Percentiles rank a stretch among this genome's conserved stretches.
Conservation (phyloP, 1,284 basidiomycete genomes). For the Trametes sp. region DNA sequence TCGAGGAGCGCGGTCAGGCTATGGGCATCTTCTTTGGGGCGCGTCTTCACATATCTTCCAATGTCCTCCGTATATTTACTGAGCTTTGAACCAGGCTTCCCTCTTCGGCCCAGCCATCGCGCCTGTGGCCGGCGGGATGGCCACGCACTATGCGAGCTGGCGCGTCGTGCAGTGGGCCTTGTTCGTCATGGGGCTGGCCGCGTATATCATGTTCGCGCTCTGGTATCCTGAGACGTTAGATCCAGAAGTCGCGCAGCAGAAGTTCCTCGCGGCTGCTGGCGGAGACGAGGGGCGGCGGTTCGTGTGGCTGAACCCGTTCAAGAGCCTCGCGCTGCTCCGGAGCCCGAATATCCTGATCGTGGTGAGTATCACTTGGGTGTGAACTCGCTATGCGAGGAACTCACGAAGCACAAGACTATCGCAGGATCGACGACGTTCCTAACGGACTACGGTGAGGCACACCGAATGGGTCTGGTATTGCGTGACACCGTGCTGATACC, state of each 20-base stretch:
- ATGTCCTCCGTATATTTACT: neutral
- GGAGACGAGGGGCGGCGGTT: constrained; percentile 46
- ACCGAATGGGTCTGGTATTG: neutral
- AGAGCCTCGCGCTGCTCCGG: constrained; percentile 56
- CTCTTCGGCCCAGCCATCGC: constrained; percentile 47
- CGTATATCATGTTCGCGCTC: constrained; percentile 54
- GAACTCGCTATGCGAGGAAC: neutral
- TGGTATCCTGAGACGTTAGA: constrained; percentile 68
- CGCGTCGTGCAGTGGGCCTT: constrained; percentile 67
- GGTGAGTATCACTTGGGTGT: constrained; percentile 49
- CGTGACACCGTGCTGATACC: neutral
- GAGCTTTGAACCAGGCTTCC: constrained; percentile 40
- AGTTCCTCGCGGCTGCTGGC: constrained; percentile 16
- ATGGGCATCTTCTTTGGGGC: constrained; percentile 57
- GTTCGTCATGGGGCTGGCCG: constrained; percentile 53
- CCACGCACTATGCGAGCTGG: constrained; percentile 71
- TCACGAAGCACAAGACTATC: constrained; percentile 45
- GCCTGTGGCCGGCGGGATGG: constrained; percentile 49
- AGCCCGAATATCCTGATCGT: constrained; percentile 66
- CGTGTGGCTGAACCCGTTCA: constrained; percentile 62
- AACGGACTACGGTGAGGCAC: constrained; percentile 46
- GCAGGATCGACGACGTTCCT: constrained; percentile 48
- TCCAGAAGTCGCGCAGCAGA: constrained; percentile 41
- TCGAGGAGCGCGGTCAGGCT: constrained; percentile 54
- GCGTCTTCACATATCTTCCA: neutral